A percentile compares a stretch with the other conserved stretches of the same genome.
These are phyloP conservation scores for Lichtheimia ramosa DNA, from an alignment of 371 early-diverging fungal species.

Conservation along the genomic window DNA sequence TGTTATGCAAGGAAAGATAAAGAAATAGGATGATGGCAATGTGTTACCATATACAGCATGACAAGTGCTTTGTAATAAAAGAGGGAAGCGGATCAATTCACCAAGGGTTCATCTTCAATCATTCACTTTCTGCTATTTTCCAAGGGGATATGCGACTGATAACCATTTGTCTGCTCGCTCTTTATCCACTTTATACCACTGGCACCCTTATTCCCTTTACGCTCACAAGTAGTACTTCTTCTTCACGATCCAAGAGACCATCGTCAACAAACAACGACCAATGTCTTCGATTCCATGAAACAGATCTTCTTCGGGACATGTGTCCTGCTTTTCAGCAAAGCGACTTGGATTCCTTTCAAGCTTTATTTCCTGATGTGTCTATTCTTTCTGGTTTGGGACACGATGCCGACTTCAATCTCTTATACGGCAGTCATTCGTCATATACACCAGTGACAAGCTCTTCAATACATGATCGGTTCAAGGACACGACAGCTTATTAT, in stretches of 20 bases:
- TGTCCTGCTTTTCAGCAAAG: constrained; percentile 24
- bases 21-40: too few relatives aligned
- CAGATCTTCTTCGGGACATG: constrained; percentile 20
- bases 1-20: too few relatives aligned
- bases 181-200: constrained; percentile 5
- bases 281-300: constrained; percentile 21
- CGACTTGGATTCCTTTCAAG: constrained; percentile 17
- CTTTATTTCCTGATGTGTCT: constrained; percentile 20
- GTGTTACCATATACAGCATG: too few relatives aligned
- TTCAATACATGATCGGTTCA: background rate
- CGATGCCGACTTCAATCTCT: constrained; percentile 8
- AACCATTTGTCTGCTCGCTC: background rate
- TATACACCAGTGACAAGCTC: background rate
- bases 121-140: too few relatives aligned
- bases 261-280: constrained; percentile 2
- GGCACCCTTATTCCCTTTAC: constrained; percentile 5
- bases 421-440: background rate
- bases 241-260: background rate
- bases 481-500: background rate
- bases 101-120: too few relatives aligned
- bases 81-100: too few relatives aligned
- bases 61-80: too few relatives aligned
- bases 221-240: background rate
- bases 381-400: constrained; percentile 15
- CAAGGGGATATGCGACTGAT: background rate